Base-by-base conservation (phyloP, 2,329 filamentous ascomycete species). In the Aspergillus amoenus region DNA sequence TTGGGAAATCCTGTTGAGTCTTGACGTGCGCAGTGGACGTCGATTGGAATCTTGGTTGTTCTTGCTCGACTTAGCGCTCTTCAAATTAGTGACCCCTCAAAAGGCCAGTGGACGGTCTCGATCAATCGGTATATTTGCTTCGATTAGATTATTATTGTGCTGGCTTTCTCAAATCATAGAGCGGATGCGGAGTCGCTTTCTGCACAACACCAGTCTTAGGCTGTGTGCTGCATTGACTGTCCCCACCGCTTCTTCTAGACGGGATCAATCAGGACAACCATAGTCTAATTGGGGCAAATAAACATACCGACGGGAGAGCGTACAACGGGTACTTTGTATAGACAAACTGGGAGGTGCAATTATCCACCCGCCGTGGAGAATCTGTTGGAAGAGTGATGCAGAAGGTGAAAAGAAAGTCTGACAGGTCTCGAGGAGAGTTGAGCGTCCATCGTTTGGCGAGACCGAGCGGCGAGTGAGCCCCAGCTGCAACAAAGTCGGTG, bases 171-270 rank as follows among this genome's bases (percentile, higher is more conserved):
- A 59, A 59, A 57, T 56, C 49, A 61, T 40, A 47, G 52, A 34
- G 52, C 41, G 55, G 57, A 50, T 60, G 58, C 56, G 59, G 61
- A 63, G 59, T 59, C 56, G 27, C 34, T 46, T 50, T 58, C 57
- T 62, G 57, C 61, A 64, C 56, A 63, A 59, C 52, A 56, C 34
- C 49, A 57, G 55, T 52, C 59, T 58, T 61, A 62, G 61, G 22
- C 50, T 58, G 41, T 45, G 46, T 63, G 52, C 51, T 56, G 62
- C 56, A 61, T 57, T 54, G 46, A 27, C 44, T 51, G 58, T 57
- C 61, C 42, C 63, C 63, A 63, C 63, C 47, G 52, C 49, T 57
- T 47, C 48, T 55, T 45, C 27, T 27, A 37, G 42, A n/a, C 24
- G 39, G 42, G 17, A 54, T 52, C n/a, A 46, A 52, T 51, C 40